Percentiles rank a stretch among this genome's conserved stretches.
Evolutionary conservation across 2,329 filamentous ascomycete genomes (phyloP).

Genomic region (Waltergamsia citrina): DNA sequence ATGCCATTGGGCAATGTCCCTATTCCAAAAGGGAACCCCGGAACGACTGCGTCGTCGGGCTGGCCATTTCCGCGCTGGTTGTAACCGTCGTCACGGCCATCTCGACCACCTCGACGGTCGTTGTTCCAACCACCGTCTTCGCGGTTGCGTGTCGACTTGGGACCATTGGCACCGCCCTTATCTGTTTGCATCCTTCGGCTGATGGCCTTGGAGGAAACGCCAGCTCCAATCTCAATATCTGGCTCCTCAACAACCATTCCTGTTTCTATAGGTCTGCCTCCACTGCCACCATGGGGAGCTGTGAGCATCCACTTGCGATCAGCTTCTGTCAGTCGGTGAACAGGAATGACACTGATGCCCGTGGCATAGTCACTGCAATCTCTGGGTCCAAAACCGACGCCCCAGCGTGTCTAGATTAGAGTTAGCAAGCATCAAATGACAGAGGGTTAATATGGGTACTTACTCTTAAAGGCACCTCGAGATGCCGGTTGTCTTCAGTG

Average conservation of each 20-base stretch:
- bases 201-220: constrained; percentile 88
- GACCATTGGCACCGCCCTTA: constrained; percentile 54
- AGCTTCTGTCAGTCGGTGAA: constrained; percentile 85
- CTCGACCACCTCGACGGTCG: background rate
- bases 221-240: constrained; percentile 96
- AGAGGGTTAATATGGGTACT: constrained; percentile 21
- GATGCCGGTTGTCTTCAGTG: constrained; percentile 71
- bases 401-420: constrained; percentile 73
- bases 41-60: constrained; percentile 5
- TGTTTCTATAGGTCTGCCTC: constrained; percentile 67
- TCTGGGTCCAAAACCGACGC: constrained; percentile 90
- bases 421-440: constrained; percentile 8
- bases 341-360: constrained; percentile 87
- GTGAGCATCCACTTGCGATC: constrained; percentile 96
- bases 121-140: constrained; percentile 13
- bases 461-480: constrained; percentile 65
- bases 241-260: constrained; percentile 93
- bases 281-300: constrained; percentile 87
- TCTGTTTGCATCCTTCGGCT: constrained; percentile 62
- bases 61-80: background rate
- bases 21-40: constrained; percentile 28
- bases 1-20: constrained; percentile 30
- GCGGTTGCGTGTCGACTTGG: constrained; percentile 47
- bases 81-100: background rate
- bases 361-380: constrained; percentile 95